These are phyloP conservation scores for Apophysomyces variabilis DNA, from an alignment of 371 early-diverging fungal genomes.

Conservation along the genomic window DNA sequence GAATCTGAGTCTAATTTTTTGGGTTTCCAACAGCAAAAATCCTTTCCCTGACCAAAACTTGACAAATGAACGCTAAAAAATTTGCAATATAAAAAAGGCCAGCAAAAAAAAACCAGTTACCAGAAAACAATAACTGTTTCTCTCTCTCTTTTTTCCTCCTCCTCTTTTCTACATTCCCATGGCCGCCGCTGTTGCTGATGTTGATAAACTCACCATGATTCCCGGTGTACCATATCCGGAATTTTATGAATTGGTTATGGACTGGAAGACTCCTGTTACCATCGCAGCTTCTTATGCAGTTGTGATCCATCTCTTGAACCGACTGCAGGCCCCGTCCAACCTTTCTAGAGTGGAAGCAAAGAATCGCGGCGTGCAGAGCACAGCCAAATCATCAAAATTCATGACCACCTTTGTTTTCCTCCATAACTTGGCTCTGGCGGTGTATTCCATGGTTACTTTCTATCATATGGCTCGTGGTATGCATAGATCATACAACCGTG, in stretches of 20 bases:
- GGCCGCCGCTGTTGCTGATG: slow-evolving; percentile 16
- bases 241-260: slow-evolving; percentile 71
- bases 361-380: slow-evolving; percentile 42
- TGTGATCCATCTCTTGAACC: slow-evolving; percentile 57
- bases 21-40: background rate
- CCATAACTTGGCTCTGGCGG: slow-evolving; percentile 74
- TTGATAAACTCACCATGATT: slow-evolving; percentile 42
- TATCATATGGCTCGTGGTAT: slow-evolving; percentile 62
- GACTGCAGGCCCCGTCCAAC: slow-evolving; percentile 50
- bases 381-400: slow-evolving; percentile 30
- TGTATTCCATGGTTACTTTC: slow-evolving; percentile 76
- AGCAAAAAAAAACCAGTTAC: slow-evolving; percentile 1
- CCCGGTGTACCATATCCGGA: slow-evolving; percentile 65
- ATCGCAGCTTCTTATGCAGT: slow-evolving; percentile 56
- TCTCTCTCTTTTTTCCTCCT: slow-evolving; percentile 10
- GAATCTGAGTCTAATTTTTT: slow-evolving; percentile 24
- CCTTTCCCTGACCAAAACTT: background rate
- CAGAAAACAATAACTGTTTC: background rate
- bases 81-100: background rate
- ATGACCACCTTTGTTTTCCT: slow-evolving; percentile 71
- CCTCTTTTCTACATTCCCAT: background rate
- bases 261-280: slow-evolving; percentile 75
- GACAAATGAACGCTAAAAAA: background rate
- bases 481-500: slow-evolving; percentile 51
- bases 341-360: slow-evolving; percentile 59